These are phyloP conservation scores for Patellaria atrata DNA, from an alignment of 495 filamentous ascomycete species.

Conservation along the genomic window DNA sequence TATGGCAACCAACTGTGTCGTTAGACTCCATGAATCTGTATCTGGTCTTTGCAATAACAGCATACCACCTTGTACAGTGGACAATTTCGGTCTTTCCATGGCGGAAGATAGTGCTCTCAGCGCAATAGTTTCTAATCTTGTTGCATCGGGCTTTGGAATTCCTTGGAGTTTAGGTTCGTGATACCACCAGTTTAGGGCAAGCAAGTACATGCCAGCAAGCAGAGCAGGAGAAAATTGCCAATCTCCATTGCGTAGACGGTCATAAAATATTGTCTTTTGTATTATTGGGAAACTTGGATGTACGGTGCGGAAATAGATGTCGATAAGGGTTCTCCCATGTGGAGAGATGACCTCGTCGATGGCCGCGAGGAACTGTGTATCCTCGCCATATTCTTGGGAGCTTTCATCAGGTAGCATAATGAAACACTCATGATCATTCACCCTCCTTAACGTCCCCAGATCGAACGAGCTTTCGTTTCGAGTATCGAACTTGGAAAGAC, in stretches of 20 bases:
- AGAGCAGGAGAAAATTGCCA: conserved; percentile 70
- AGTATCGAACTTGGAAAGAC: conserved; percentile 54
- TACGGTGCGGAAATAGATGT: conserved; percentile 75
- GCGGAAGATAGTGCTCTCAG: conserved; percentile 58
- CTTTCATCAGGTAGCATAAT: conserved; percentile 55
- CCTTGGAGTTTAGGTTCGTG: conserved; percentile 51
- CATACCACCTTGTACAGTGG: conserved; percentile 82
- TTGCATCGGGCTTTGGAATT: conserved; percentile 55
- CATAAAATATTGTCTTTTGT: conserved; percentile 73
- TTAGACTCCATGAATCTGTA: conserved; percentile 71
- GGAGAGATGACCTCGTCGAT: conserved; percentile 74
- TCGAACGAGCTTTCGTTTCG: conserved; percentile 56
- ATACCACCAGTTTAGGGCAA: conserved; percentile 83
- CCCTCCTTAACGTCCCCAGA: conserved; percentile 57
- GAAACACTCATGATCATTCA: conserved; percentile 74
- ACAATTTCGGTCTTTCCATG: conserved; percentile 75
- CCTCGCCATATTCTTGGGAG: conserved; percentile 46
- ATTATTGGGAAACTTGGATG: conserved; percentile 87
- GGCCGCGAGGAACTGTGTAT: conserved; percentile 52
- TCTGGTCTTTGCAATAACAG: conserved; percentile 80
- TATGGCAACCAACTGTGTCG: conserved; percentile 68
- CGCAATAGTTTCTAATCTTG: conserved; percentile 63
- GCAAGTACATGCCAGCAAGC: conserved; percentile 76
- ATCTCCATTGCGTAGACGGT: conserved; percentile 64
- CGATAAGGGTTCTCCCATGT: conserved; percentile 65